phyloP scores from a whole-genome alignment of 1,139 yeast species.

The Yamadazyma diospyri region DNA sequence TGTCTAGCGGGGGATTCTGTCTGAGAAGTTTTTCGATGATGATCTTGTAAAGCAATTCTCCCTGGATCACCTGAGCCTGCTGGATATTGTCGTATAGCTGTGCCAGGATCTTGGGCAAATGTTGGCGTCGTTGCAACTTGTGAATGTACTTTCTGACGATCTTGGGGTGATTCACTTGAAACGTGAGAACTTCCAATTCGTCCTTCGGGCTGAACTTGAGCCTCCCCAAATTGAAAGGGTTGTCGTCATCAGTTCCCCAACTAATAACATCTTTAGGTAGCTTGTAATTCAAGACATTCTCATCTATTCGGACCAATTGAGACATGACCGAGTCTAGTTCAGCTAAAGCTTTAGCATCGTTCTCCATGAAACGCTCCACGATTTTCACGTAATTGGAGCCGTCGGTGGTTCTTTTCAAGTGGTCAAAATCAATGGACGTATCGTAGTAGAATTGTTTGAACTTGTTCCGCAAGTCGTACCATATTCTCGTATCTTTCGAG shows the following conservation, averaged over 20 bases:
- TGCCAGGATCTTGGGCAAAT: slow-evolving; percentile 6
- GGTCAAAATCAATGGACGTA: slow-evolving; percentile 9
- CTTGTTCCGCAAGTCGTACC: slow-evolving; percentile 9
- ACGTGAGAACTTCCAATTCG: slow-evolving; percentile 14
- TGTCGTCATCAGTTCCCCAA: too few species aligned
- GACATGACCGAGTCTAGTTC: slow-evolving; percentile 10
- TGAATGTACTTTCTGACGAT: slow-evolving; percentile 10
- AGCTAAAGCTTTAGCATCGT: slow-evolving; percentile 12
- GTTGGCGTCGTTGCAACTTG: slow-evolving; percentile 7
- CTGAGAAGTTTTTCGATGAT: slow-evolving; percentile 13
- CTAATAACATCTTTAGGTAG: slow-evolving; percentile 10
- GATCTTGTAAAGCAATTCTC: slow-evolving; percentile 15
- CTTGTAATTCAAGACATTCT: slow-evolving; percentile 7
- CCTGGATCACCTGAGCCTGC: slow-evolving; percentile 16
- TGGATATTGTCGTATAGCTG: slow-evolving; percentile 12
- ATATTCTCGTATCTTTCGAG: slow-evolving; percentile 11
- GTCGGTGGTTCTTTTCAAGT: slow-evolving; percentile 9
- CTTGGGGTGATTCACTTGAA: slow-evolving; percentile 12
- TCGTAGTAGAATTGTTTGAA: slow-evolving; percentile 12
- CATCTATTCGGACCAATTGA: slow-evolving; percentile 7
- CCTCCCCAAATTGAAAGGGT: background rate
- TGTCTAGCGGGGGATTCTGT: slow-evolving; percentile 6
- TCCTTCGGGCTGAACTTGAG: slow-evolving; percentile 6
- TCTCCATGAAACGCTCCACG: slow-evolving; percentile 12
- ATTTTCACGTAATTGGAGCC: slow-evolving; percentile 5